Percentiles rank a stretch among this genome's conserved stretches.
These are phyloP conservation scores for Diospyros kaki DNA, from an alignment of 148 eudicot species.

Conservation along the genomic window DNA sequence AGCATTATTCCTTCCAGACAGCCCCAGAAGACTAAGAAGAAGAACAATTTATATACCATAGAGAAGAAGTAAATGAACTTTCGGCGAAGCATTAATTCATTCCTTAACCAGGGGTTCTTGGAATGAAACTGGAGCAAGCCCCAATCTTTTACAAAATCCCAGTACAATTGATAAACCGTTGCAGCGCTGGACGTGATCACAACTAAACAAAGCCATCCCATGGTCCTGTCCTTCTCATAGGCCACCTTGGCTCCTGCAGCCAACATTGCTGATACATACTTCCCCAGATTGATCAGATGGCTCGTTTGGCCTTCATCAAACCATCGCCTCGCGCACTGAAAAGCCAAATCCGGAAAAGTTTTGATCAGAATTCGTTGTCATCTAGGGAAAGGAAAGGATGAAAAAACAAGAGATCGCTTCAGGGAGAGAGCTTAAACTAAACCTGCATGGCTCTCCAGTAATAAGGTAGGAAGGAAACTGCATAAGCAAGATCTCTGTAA, in stretches of 20 bases:
- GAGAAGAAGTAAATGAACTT: constrained; percentile 83
- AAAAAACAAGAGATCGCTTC: constrained; percentile 4
- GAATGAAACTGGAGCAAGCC: constrained; percentile 83
- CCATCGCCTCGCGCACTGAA: constrained; percentile 96
- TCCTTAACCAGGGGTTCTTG: constrained; percentile 96
- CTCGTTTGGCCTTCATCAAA: constrained; percentile 87
- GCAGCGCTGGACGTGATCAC: constrained; percentile 84
- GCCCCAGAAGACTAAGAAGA: too few species aligned
- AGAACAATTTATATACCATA: constrained; percentile 49
- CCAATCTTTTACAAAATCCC: constrained; percentile 99
- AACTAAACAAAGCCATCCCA: constrained; percentile 65
- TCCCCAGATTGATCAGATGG: constrained; percentile 81
- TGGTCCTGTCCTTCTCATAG: constrained; percentile 67
- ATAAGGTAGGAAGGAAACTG: constrained; percentile 91
- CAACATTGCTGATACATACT: constrained; percentile 95
- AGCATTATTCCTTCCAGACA: too few species aligned
- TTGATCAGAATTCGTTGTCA: background rate
- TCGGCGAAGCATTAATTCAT: constrained; percentile 72
- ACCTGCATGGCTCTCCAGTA: constrained; percentile 99
- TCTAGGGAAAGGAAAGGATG: background rate
- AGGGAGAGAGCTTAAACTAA: background rate
- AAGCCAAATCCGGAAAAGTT: background rate
- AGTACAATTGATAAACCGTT: constrained; percentile 88
- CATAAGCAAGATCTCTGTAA: constrained; percentile 88
- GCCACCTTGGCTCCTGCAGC: constrained; percentile 98